Evolutionary conservation across 2,329 filamentous ascomycete species (phyloP).

Genomic region (Fusarium sp.): DNA sequence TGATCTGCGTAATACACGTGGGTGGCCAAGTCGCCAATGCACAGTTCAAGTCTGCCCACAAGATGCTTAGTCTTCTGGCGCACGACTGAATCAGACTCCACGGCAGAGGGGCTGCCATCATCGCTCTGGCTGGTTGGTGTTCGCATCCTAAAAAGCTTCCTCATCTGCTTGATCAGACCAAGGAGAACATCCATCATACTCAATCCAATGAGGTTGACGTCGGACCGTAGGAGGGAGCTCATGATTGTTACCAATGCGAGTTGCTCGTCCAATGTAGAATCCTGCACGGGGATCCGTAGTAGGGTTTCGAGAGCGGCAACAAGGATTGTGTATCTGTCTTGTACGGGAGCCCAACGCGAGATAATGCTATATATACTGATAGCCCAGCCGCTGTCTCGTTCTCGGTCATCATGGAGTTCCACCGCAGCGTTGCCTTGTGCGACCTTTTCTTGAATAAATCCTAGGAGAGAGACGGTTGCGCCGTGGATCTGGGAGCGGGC

Average conservation of each 20-base stretch:
- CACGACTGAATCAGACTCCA: constrained; percentile 45
- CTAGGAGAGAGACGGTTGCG: constrained; percentile 77
- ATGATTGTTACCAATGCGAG: constrained; percentile 81
- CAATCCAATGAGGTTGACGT: constrained; percentile 92
- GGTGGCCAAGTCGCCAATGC: constrained; percentile 89
- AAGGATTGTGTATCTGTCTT: constrained; percentile 91
- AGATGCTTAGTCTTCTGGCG: constrained; percentile 68
- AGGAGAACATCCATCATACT: constrained; percentile 96
- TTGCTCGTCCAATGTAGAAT: constrained; percentile 78
- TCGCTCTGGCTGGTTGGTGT: constrained; percentile 48
- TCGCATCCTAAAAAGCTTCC: constrained; percentile 76
- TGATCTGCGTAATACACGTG: constrained; percentile 98
- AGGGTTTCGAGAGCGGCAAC: constrained; percentile 83
- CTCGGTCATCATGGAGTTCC: constrained; percentile 53
- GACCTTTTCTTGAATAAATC: constrained; percentile 74
- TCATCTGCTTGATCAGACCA: constrained; percentile 84
- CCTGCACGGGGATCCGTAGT: constrained; percentile 71
- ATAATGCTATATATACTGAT: constrained; percentile 82
- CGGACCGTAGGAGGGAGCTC: constrained; percentile 82
- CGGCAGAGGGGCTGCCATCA: constrained; percentile 47
- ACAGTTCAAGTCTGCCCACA: constrained; percentile 76
- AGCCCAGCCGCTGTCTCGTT: constrained; percentile 74
- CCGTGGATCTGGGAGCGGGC: constrained; percentile 83
- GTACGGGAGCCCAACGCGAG: constrained; percentile 89
- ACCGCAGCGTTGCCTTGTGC: constrained; percentile 63